Percentiles rank a stretch among this genome's conserved stretches.
Evolutionary conservation across 1,284 basidiomycete genomes (phyloP).

Genomic region (Melampsora larici-populina): DNA sequence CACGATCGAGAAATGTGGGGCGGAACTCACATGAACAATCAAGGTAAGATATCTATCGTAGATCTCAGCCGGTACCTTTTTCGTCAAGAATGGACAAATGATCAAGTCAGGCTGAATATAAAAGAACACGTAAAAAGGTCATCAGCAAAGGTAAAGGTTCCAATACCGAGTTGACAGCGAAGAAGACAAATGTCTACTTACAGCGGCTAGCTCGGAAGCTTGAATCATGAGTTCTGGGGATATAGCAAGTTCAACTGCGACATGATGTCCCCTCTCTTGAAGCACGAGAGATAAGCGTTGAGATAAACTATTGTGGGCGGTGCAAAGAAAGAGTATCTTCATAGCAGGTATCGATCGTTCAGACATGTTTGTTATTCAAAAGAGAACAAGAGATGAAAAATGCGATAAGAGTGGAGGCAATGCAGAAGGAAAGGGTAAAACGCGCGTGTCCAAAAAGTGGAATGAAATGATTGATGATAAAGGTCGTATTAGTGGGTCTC

Average conservation of each 20-base stretch:
- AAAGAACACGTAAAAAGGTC: background rate
- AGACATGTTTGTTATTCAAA: background rate
- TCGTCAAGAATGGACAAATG: slow-evolving; percentile 57
- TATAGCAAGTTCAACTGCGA: slow-evolving; percentile 56
- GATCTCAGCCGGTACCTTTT: slow-evolving; percentile 55
- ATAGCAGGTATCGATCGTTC: background rate
- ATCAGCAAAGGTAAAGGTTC: background rate
- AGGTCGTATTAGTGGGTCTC: no score
- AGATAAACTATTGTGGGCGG: slow-evolving; percentile 57
- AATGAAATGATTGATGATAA: no score
- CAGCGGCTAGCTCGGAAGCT: slow-evolving; percentile 52
- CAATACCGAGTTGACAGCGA: background rate
- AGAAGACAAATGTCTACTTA: background rate
- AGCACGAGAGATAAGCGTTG: slow-evolving; percentile 55
- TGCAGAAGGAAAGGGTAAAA: no score
- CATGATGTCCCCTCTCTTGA: slow-evolving; percentile 52
- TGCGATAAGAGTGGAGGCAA: no score
- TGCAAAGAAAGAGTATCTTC: slow-evolving; percentile 55
- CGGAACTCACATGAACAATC: slow-evolving; percentile 54
- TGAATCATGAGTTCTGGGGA: slow-evolving; percentile 55
- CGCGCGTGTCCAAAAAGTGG: no score
- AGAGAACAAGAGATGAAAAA: background rate
- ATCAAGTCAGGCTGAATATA: slow-evolving; percentile 54
- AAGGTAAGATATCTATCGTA: slow-evolving; percentile 55
- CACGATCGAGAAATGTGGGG: background rate